Evolutionary conservation across 805 yeast species (phyloP), one percentile per base, ranked within the genome.

Genomic region (Candida chauliodis): DNA sequence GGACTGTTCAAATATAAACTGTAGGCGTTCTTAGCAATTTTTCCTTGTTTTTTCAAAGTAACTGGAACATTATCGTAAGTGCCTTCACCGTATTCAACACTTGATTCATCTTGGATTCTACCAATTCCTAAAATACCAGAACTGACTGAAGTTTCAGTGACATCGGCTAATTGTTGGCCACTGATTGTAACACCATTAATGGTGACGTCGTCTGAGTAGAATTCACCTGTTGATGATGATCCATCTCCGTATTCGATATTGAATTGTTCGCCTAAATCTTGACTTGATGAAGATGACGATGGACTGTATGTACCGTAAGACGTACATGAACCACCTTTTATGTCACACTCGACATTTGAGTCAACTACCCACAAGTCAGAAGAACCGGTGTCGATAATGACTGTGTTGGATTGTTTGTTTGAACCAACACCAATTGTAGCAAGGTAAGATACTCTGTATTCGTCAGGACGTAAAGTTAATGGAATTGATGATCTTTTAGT

Each of bases 111-210:
- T 10, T 78, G 84, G 5, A 75, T 60, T 36, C 82, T 66, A 10
- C 91, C 91, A 44, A 85, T 77, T 20, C 90, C 89, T 29, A 85
- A 59, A 18, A 86, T 90, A 40, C 95, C 91, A 40, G 71, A 59
- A 7, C 76, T 56, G 3, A 89, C 77, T 44, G 78, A 76, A 1
- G 87, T 76, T 5, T 20, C 10, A n/a, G 46, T 47, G 13, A 53
- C 54, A 37, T 48, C 55, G 15, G 52, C 57, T 24, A 52, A 47
- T 34, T 47, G 47, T 21, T 48, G 50, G 14, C 36, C 43, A 9
- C 30, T 37, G 16, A 49, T 44, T 10, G 43, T n/a, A 8, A 34
- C 34, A 19, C 47, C 40, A 34, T 32, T 39, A 16, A 52, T 39
- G 9, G 42, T 22, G 18, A 49, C 40, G 14, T 37, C 32, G 23